phyloP scores from a whole-genome alignment of 768 basidiomycete species.

The Antrodiella citrinella region DNA sequence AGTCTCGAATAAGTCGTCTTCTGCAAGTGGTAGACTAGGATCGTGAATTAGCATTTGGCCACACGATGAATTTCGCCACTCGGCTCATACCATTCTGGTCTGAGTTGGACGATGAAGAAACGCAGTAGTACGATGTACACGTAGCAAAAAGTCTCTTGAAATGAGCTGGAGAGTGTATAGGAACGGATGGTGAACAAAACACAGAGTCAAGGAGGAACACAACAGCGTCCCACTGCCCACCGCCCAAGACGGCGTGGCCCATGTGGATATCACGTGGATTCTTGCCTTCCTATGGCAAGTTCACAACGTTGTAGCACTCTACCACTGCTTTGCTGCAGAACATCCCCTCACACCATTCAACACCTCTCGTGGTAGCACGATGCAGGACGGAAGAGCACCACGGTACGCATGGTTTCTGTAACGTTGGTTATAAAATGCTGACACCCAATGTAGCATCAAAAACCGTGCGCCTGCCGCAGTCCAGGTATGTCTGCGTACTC shows the following conservation, averaged over 20 bases:
- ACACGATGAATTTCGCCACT: no score
- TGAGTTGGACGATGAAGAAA: no score
- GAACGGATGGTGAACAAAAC: no score
- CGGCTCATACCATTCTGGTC: no score
- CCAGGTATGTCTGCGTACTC: slow-evolving; percentile 46
- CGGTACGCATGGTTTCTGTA: slow-evolving; percentile 33
- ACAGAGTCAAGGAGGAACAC: no score
- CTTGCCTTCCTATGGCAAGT: not conserved
- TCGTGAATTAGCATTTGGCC: not conserved
- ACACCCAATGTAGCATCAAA: slow-evolving; percentile 56
- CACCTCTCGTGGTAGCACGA: slow-evolving; percentile 16
- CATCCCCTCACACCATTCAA: not conserved
- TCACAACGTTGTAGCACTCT: no score
- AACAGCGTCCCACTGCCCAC: no score
- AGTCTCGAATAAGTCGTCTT: slow-evolving; percentile 94
- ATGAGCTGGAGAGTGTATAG: no score
- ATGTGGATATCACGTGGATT: not conserved
- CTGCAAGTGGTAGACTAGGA: slow-evolving; percentile 86
- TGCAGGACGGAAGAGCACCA: slow-evolving; percentile 80
- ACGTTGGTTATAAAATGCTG: not conserved
- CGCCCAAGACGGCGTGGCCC: no score
- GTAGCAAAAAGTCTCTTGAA: no score
- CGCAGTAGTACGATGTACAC: no score
- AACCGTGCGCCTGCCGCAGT: slow-evolving; percentile 93
- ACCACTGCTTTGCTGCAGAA: not conserved